A percentile compares a stretch with the other conserved stretches of the same genome.
Conservation (phyloP, 352 stramenopile species). For the Phytophthora melonis region DNA sequence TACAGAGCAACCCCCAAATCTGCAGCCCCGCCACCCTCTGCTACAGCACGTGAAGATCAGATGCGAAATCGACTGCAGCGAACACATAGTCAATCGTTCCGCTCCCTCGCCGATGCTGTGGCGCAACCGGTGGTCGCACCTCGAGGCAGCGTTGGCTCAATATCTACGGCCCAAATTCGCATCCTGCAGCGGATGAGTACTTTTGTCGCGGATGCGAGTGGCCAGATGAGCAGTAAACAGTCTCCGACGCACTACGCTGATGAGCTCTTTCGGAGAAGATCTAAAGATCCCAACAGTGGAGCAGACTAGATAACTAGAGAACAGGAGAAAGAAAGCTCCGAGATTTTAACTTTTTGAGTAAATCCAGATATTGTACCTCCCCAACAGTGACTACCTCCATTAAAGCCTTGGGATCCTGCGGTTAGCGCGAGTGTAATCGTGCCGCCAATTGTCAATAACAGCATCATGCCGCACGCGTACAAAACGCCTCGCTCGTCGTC, state of each 20-base stretch:
- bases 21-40: background rate
- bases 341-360: too few species aligned
- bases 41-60: background rate
- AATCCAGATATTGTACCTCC: too few species aligned
- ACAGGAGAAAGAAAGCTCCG: too few species aligned
- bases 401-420: too few species aligned
- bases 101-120: background rate
- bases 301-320: background rate
- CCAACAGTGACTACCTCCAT: too few species aligned
- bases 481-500: background rate
- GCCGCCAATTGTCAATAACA: background rate
- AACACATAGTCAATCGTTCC: conserved; percentile 2
- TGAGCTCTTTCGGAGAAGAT: background rate
- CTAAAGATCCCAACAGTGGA: background rate
- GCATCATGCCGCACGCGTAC: background rate
- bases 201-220: background rate
- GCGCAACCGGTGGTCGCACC: background rate
- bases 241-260: background rate
- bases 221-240: background rate
- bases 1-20: background rate
- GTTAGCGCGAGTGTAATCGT: too few species aligned
- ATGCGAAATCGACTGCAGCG: background rate
- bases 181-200: background rate
- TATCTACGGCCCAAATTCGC: background rate
- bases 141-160: background rate